These are phyloP conservation scores for Mikania micrantha DNA, from an alignment of 129 eudicot genomes.

Conservation along the genomic window DNA sequence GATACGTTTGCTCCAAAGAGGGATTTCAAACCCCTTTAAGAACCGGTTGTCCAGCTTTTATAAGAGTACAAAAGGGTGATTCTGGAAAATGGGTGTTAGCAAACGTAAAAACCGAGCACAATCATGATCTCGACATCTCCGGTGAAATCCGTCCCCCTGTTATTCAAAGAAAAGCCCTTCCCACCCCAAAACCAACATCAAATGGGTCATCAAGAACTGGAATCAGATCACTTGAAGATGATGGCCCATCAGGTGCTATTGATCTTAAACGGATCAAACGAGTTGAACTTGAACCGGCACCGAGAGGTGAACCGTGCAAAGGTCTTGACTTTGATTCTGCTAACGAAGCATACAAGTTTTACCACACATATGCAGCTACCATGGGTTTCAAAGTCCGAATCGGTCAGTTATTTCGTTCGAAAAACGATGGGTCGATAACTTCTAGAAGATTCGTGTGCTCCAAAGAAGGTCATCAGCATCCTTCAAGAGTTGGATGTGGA, in stretches of 20 bases:
- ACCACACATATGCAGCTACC: conserved; percentile 54
- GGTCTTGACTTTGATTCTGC: conserved; percentile 68
- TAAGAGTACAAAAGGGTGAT: conserved; percentile 65
- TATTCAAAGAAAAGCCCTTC: conserved; percentile 48
- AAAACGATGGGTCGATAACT: conserved; percentile 76
- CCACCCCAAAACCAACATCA: conserved; percentile 39
- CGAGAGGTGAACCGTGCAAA: conserved; percentile 57
- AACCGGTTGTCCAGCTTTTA: conserved; percentile 85
- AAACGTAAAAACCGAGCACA: conserved; percentile 73
- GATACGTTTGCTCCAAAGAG: conserved; percentile 79
- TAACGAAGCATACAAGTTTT: conserved; percentile 68
- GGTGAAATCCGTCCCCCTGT: conserved; percentile 46
- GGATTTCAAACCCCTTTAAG: conserved; percentile 74
- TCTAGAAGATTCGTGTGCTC: conserved; percentile 89
- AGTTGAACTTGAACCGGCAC: conserved; percentile 42
- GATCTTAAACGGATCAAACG: conserved; percentile 70
- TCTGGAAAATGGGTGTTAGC: conserved; percentile 83
- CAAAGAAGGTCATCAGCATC: conserved; percentile 88
- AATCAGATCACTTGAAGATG: conserved; percentile 69
- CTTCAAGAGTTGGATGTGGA: conserved; percentile 87
- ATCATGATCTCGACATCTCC: conserved; percentile 63
- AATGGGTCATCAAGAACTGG: conserved; percentile 60
- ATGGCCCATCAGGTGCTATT: conserved; percentile 49
- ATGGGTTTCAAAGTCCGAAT: conserved; percentile 68
- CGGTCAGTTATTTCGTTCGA: conserved; percentile 81